Conservation (phyloP, 805 yeast species). For the Yarrowia porcina region DNA sequence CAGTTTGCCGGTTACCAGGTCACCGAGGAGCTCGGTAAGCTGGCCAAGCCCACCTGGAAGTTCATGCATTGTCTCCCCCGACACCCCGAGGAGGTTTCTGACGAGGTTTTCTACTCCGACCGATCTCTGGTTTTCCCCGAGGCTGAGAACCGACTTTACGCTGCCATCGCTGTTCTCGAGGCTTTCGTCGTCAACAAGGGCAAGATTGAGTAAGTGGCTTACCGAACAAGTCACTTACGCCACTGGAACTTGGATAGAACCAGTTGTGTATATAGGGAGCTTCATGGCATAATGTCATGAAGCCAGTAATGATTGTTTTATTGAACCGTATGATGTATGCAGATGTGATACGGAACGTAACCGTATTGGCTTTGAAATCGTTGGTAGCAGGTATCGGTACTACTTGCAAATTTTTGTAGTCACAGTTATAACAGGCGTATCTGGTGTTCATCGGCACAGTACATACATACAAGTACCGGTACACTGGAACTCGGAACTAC, state of each 20-base stretch:
- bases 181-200: conserved; percentile 86
- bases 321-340: too few relatives aligned
- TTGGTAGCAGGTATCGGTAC: too few relatives aligned
- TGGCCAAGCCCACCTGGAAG: conserved; percentile 64
- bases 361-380: too few relatives aligned
- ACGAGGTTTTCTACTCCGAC: conserved; percentile 83
- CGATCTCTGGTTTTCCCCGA: conserved; percentile 87
- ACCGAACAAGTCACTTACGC: neutral
- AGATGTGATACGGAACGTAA: too few relatives aligned
- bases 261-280: neutral
- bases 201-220: conserved; percentile 27
- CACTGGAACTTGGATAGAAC: neutral
- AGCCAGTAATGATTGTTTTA: neutral
- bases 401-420: too few relatives aligned
- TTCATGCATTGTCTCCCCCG: conserved; percentile 99
- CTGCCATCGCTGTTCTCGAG: conserved; percentile 92
- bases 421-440: too few relatives aligned
- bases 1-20: conserved; percentile 89
- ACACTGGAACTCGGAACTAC: too few relatives aligned
- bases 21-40: conserved; percentile 55
- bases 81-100: conserved; percentile 89
- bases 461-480: too few relatives aligned
- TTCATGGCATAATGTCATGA: neutral
- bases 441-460: too few relatives aligned
- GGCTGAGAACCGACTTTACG: conserved; percentile 94